phyloP scores from a whole-genome alignment of 345 rosid species.

The Microthlaspi erraticum region DNA sequence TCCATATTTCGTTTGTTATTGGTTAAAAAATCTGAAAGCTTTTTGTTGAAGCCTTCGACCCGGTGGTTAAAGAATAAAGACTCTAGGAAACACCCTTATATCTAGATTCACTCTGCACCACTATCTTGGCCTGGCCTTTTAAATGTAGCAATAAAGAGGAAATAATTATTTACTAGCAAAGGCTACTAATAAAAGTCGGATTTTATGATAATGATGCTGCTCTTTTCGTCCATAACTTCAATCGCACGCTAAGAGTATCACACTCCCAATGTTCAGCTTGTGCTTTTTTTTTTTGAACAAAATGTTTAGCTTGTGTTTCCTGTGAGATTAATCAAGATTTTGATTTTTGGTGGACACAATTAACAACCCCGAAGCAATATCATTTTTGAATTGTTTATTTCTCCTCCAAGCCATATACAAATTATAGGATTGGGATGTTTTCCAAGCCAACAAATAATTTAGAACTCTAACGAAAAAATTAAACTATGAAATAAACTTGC shows the following conservation, averaged over 20 bases:
- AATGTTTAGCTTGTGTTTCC: conserved; percentile 1
- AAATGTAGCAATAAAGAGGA: background rate
- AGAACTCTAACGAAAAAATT: background rate
- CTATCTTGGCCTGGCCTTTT: background rate
- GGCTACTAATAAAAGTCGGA: conserved; percentile 10
- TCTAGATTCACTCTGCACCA: background rate
- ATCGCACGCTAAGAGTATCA: conserved; percentile 12
- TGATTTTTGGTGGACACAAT: too few relatives aligned
- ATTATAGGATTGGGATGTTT: background rate
- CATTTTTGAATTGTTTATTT: too few relatives aligned
- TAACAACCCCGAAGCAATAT: too few relatives aligned
- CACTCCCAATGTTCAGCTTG: conserved; percentile 18
- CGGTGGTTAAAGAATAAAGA: conserved; percentile 6
- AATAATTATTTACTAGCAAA: background rate
- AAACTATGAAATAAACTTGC: too few relatives aligned
- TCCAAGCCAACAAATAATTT: background rate
- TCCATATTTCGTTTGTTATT: background rate
- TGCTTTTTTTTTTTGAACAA: too few relatives aligned
- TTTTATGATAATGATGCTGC: conserved; percentile 37
- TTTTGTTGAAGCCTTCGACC: conserved; percentile 2
- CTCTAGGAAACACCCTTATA: background rate
- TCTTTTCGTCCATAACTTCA: conserved; percentile 29
- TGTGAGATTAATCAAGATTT: too few relatives aligned
- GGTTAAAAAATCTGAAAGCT: conserved; percentile 1
- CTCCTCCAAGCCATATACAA: too few relatives aligned